Evolutionary conservation across 352 stramenopile genomes (phyloP), one percentile per base, ranked within the genome.

Genomic region (Phytopythium boreale): DNA sequence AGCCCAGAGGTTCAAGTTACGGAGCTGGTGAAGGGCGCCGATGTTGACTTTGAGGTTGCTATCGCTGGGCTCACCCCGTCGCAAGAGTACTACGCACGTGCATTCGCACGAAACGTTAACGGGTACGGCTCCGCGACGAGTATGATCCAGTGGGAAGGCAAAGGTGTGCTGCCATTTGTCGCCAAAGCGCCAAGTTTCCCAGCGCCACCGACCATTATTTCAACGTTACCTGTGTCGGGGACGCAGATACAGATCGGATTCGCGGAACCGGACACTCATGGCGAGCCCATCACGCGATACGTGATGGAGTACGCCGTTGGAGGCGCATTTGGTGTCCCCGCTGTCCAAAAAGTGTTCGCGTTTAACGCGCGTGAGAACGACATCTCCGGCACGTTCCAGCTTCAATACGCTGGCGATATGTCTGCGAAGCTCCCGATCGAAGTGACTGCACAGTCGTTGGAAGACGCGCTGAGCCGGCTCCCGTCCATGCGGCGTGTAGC

Each of bases 41-140:
- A 79, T 24, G 63, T 78, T 7, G 65, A 77, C n/a, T 90, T 88
- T 49, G 86, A 94, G 68, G 75, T 80, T 1, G 71, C 88, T 24
- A 64, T 94, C 2, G 68, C 76, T 51, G 86, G 79, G 12, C 59
- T 92, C 15, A 68, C 57, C 2, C 64, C 77, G 0, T 64, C 61
- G 14, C 56, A 75, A 56, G 66, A 87, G n/a, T 90, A 90, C 62
- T 90, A 82, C 39, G 65, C 90, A 15, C 76, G 83, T 8, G 83
- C 79, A 14, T 89, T 82, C 52, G 81, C 86, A 14, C 75, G 76
- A 2, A 94, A 92, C 11, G 37, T 75, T 17, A 90, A 90, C 62
- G 83, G 83, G 0, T 92, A 89, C n/a, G 78, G 86, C 19, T 24
- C 63, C 4, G 79, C 79, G 29, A 92, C 82, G 0, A 78, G 84